These are phyloP conservation scores for Melastoma malabathricum DNA, from an alignment of 345 rosid genomes.

Conservation along the genomic window DNA sequence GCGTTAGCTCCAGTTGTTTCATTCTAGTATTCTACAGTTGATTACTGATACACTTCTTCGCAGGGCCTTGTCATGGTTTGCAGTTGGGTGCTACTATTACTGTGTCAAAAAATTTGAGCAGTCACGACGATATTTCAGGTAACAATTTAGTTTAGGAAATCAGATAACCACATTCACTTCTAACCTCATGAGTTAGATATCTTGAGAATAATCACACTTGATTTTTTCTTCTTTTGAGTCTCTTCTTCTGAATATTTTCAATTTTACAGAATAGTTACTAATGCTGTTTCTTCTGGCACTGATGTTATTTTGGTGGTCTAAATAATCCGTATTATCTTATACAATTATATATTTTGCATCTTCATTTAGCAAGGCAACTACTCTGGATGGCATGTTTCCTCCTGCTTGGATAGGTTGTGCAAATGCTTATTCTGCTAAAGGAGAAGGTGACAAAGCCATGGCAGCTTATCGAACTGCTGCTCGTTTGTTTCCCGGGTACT, in stretches of 20 bases:
- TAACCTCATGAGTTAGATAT: too few species aligned
- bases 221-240: too few species aligned
- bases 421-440: constrained; percentile 80
- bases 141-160: constrained; percentile 9
- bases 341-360: constrained; percentile 7
- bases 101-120: constrained; percentile 82
- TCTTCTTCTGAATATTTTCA: too few species aligned
- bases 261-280: too few species aligned
- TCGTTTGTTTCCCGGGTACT: constrained; percentile 92
- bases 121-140: constrained; percentile 87
- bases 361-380: constrained; percentile 70
- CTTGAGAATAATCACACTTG: too few species aligned
- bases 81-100: constrained; percentile 32
- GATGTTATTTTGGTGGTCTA: too few species aligned
- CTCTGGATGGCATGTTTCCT: constrained; percentile 63
- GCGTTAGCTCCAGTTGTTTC: too few species aligned
- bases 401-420: constrained; percentile 95
- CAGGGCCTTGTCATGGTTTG: constrained; percentile 73
- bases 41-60: not conserved
- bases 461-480: constrained; percentile 90
- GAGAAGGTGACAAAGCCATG: constrained; percentile 98
- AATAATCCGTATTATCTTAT: too few species aligned
- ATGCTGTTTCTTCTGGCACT: too few species aligned
- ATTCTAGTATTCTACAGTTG: not conserved
- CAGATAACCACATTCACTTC: not conserved